Evolutionary conservation across 2,329 filamentous ascomycete genomes (phyloP), one percentile per base, ranked within the genome.

Genomic region (Aureobasidium sp.): DNA sequence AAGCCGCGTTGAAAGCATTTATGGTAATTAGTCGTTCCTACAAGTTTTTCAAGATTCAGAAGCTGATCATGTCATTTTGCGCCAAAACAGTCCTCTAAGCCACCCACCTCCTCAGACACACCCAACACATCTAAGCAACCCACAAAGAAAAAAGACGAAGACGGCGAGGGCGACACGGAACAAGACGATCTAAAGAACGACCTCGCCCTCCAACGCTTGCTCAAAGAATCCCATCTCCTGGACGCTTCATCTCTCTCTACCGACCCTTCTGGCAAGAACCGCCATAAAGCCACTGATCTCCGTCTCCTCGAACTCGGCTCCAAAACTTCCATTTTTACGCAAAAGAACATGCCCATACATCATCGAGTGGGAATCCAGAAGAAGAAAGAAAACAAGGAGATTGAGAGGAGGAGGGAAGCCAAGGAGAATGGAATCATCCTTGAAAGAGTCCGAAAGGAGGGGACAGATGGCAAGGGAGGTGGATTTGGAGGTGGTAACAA

Each of bases 171-270:
- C 29, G 78, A 82, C 63, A 75, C 82, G 21, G 85, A 88, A 71
- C 74, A 79, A 29, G 74, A 78, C 11, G 88, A 96, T 64, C 81
- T 97, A 21, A 91, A 92, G 72, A 92, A 97, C 74, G 94, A 97
- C 73, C 85, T 96, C 59, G 92, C 90, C 42, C 85, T 99, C 14
- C 93, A 97, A 73, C 87, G 91, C 50, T 85, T 99, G 44, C 85
- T 99, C 62, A 83, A 87, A 67, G 94, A 99, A 79, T 97, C 92
- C 0, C 91, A 96, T 75, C 86, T 97, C 64, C 85, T 97, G 62
- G 82, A 85, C 51, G 78, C 82, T 0, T 78, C 81, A 14, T 77
- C 78, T 32, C 77, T 80, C 61, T 77, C 81, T 3, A 78, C 82
- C 25, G 70, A 75, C n/a, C 78, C 82, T 27, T 71, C 75, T 16